phyloP scores from a whole-genome alignment of 2,329 filamentous ascomycete species.

The Diaporthe caulivora region DNA sequence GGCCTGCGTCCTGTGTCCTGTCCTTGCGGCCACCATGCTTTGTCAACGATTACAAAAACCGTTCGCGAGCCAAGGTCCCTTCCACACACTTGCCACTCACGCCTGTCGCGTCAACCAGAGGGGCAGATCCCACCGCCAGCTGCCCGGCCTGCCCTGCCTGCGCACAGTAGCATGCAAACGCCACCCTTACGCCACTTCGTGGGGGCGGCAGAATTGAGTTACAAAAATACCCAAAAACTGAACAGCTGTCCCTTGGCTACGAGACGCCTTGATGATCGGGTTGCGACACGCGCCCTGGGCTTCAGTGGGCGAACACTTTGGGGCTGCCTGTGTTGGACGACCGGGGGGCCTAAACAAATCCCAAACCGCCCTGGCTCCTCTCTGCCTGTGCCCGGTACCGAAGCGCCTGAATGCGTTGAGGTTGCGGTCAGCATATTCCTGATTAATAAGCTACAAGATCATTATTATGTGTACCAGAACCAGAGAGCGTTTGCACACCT shows the following conservation, averaged over 20 bases:
- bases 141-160: background rate
- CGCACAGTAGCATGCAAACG: background rate
- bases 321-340: background rate
- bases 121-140: background rate
- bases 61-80: background rate
- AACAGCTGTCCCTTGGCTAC: background rate
- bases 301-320: background rate
- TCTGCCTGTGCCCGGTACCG: background rate
- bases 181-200: background rate
- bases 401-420: too few species aligned
- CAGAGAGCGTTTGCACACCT: too few species aligned
- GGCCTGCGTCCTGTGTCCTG: constrained; percentile 4
- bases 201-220: background rate
- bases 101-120: background rate
- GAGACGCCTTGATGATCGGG: background rate
- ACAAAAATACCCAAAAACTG: background rate
- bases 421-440: background rate
- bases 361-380: too few species aligned
- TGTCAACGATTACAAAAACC: constrained; percentile 18
- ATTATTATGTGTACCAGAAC: too few species aligned
- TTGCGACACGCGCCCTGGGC: background rate
- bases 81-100: too few species aligned
- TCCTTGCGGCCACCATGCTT: constrained; percentile 19
- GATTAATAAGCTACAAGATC: background rate
- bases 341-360: background rate